Evolutionary conservation across 2,329 filamentous ascomycete species (phyloP).

Genomic region (Xylaria multiplex): DNA sequence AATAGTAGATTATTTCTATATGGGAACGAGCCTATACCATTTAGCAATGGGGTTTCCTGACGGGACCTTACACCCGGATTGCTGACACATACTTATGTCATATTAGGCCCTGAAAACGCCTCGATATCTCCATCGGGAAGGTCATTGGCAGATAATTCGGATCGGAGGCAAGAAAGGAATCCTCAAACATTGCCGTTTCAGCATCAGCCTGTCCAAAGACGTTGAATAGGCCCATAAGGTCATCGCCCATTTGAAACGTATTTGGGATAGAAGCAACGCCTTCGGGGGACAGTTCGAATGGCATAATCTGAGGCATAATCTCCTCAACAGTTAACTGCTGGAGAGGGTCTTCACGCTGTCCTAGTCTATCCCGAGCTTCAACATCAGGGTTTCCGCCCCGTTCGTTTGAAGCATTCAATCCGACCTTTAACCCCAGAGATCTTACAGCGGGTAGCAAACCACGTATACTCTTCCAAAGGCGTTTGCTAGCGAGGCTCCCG

Average conservation of each 20-base stretch:
- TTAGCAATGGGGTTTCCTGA: too few species aligned
- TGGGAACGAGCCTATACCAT: too few species aligned
- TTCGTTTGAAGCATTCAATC: neutral
- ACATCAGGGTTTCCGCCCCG: neutral
- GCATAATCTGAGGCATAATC: neutral
- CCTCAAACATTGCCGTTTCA: slow-evolving; percentile 4
- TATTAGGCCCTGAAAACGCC: slow-evolving; percentile 12
- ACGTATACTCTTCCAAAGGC: slow-evolving; percentile 25
- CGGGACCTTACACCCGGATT: neutral
- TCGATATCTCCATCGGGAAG: slow-evolving; percentile 7
- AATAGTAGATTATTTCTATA: too few species aligned
- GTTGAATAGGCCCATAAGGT: slow-evolving; percentile 14
- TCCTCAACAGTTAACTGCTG: neutral
- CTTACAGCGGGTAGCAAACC: slow-evolving; percentile 19
- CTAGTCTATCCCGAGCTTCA: neutral
- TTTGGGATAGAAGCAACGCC: neutral
- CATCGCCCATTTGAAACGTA: slow-evolving; percentile 11
- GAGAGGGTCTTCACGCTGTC: neutral
- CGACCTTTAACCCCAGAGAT: slow-evolving; percentile 14
- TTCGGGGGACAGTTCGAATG: neutral
- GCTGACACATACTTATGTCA: neutral
- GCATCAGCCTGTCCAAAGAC: slow-evolving; percentile 8
- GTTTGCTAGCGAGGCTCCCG: slow-evolving; percentile 15
- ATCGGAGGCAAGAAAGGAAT: neutral
- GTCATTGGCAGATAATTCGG: neutral